Base-by-base conservation (phyloP, 192 early-diverging fungal genomes). In the Rhizophagus sp. region DNA sequence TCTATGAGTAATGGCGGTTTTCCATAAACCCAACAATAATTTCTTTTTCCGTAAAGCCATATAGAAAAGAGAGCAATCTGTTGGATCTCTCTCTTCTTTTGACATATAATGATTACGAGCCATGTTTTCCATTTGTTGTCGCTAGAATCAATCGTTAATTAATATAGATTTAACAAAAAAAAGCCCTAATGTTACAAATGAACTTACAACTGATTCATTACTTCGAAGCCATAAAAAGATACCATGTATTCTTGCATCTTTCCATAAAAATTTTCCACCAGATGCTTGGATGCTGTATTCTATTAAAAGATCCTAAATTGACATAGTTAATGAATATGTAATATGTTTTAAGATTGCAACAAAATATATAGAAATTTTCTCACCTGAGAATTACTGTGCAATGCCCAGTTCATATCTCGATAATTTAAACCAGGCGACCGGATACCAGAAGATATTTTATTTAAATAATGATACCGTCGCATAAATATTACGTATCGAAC, bases 341-440 rank as follows among this genome's bases (percentile, higher is more conserved):
- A 17, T 41, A 70, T 75, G 72, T 85, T 79, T 10, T 79, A 79
- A 15, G 82, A 83, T 10, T 81, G 15, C 24, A 86, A 84, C 41
- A 87, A 52, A 61, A 86, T 72, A 62, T 17, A 12, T 11, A 1
- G 1, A 25, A 1, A 33, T 50, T 19, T 50, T 15, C 52, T 76
- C 85, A 91, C 94, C 87, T 98, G 97, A 9, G 96, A 98, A 77
- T 95, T 93, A 85, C 94, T 96, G 80, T 94, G 95, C 44, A 92
- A 88, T 5, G 93, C 98, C 95, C 95, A 98, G 71, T 82, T 81
- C 72, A 92, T 90, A 75, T 97, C 97, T 49, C 95, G 85, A 62
- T 89, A 90, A 22, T 82, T 82, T 33, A 92, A 82, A 79, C 85
- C 89, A 3, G 69, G 76, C 10, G 81, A 68, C 2, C 87, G 84